phyloP scores from a whole-genome alignment of 2,329 filamentous ascomycete genomes.

The Xylaria arbuscula region DNA sequence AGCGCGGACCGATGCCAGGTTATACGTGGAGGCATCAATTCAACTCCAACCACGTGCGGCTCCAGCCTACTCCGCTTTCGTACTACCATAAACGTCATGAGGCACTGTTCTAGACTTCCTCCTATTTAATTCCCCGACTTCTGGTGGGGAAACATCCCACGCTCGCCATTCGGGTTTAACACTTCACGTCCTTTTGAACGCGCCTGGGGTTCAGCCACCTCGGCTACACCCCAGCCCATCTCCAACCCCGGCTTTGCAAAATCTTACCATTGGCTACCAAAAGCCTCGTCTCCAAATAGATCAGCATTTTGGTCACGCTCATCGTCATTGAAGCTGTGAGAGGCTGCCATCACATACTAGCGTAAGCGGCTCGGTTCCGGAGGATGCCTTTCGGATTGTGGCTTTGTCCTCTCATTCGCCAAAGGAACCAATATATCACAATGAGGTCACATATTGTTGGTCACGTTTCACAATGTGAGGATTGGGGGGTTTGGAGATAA shows the following conservation, averaged over 20 bases:
- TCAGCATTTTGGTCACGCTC: constrained; percentile 3
- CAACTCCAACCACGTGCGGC: not conserved
- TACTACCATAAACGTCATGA: not conserved
- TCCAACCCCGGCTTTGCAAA: not conserved
- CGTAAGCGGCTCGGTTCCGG: not conserved
- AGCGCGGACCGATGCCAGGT: constrained; percentile 4
- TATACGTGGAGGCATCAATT: not conserved
- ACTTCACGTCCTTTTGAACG: not conserved
- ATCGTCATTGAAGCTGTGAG: not conserved
- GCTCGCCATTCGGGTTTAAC: not conserved
- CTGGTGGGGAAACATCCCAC: not conserved
- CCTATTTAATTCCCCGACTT: not conserved
- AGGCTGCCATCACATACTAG: not conserved
- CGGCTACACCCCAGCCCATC: not conserved
- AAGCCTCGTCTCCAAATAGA: constrained; percentile 1
- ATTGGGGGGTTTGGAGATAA: not conserved
- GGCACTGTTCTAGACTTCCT: not conserved
- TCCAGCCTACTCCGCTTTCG: not conserved
- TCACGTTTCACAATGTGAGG: not conserved
- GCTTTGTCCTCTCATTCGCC: not conserved
- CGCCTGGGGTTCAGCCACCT: not conserved
- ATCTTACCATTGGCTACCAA: not conserved
- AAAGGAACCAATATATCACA: not conserved
- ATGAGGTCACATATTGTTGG: constrained; percentile 1
- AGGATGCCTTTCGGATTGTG: not conserved